These are phyloP conservation scores for Achaetomium macrosporum DNA, from an alignment of 2,329 filamentous ascomycete species.

Conservation along the genomic window DNA sequence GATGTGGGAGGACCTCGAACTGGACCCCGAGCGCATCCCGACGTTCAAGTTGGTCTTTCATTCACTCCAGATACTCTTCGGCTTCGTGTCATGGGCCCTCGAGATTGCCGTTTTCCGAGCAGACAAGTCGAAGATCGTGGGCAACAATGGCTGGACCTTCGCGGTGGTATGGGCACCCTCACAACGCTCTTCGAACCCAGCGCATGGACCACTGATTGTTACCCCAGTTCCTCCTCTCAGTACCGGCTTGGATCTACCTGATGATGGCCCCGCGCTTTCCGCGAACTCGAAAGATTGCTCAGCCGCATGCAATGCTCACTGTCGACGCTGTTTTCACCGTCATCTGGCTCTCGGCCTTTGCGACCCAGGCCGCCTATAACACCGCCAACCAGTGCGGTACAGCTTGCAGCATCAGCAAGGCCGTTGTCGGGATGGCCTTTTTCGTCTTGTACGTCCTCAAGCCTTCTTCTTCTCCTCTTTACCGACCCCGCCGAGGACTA, in stretches of 20 bases:
- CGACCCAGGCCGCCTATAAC: conserved; percentile 61
- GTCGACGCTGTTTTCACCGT: conserved; percentile 54
- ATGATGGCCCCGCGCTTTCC: conserved; percentile 59
- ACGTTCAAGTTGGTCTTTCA: conserved; percentile 54
- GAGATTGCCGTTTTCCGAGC: conserved; percentile 54
- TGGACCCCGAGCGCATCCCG: conserved; percentile 50
- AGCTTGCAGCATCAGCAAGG: conserved; percentile 57
- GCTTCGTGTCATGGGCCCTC: conserved; percentile 52
- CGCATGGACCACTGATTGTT: neutral
- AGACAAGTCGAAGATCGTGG: conserved; percentile 44
- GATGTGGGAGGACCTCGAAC: conserved; percentile 45
- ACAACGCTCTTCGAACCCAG: neutral
- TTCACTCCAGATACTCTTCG: conserved; percentile 47
- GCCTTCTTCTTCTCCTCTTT: neutral
- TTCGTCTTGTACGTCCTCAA: conserved; percentile 51
- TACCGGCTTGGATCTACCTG: conserved; percentile 60
- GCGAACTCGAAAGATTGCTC: conserved; percentile 54
- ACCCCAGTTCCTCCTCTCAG: conserved; percentile 55
- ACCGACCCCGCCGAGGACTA: neutral
- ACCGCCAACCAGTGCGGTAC: conserved; percentile 47
- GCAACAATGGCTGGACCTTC: conserved; percentile 58
- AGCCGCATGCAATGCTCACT: conserved; percentile 55
- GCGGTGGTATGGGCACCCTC: conserved; percentile 48
- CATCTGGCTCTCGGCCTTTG: conserved; percentile 62
- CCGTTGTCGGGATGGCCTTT: conserved; percentile 56